phyloP scores from a whole-genome alignment of 2,329 filamentous ascomycete genomes.

The Fusarium agapanthi region DNA sequence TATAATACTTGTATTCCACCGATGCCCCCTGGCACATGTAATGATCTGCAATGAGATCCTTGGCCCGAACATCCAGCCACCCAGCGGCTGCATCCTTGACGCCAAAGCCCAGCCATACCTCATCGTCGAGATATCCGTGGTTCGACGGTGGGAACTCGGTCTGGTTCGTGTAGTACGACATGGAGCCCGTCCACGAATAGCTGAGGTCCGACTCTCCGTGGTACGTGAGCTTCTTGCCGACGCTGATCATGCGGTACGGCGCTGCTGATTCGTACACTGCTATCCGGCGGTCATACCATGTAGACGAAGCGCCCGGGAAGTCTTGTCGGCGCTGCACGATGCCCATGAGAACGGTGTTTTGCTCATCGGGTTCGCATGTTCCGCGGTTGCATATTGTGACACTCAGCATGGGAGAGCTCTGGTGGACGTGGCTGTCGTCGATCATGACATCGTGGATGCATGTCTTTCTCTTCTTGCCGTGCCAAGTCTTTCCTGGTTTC shows the following conservation, averaged over 20 bases:
- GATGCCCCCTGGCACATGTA: conserved; percentile 31
- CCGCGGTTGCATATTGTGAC: conserved; percentile 34
- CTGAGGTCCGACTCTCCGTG: conserved; percentile 29
- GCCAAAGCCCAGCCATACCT: conserved; percentile 37
- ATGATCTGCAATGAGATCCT: conserved; percentile 30
- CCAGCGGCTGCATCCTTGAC: conserved; percentile 32
- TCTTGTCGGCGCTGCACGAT: conserved; percentile 35
- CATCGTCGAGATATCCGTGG: conserved; percentile 34
- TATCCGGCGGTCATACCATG: conserved; percentile 35
- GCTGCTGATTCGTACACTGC: conserved; percentile 26
- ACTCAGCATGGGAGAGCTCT: conserved; percentile 35
- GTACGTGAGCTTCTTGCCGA: conserved; percentile 36
- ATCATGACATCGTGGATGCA: conserved; percentile 34
- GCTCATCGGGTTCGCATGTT: conserved; percentile 15
- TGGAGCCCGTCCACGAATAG: conserved; percentile 34
- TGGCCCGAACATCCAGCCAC: conserved; percentile 35
- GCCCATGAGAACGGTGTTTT: conserved; percentile 34
- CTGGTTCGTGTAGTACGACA: conserved; percentile 29
- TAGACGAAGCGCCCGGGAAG: neutral
- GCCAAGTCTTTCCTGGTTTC: conserved; percentile 19
- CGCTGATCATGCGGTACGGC: conserved; percentile 35
- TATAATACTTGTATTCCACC: conserved; percentile 19
- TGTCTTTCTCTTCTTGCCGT: conserved; percentile 3
- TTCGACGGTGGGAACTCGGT: conserved; percentile 15
- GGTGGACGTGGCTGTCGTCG: conserved; percentile 25